Evolutionary conservation across 139 green algal species (phyloP), one percentile per base, ranked within the genome.

Genomic region (Chlorella ohadii): DNA sequence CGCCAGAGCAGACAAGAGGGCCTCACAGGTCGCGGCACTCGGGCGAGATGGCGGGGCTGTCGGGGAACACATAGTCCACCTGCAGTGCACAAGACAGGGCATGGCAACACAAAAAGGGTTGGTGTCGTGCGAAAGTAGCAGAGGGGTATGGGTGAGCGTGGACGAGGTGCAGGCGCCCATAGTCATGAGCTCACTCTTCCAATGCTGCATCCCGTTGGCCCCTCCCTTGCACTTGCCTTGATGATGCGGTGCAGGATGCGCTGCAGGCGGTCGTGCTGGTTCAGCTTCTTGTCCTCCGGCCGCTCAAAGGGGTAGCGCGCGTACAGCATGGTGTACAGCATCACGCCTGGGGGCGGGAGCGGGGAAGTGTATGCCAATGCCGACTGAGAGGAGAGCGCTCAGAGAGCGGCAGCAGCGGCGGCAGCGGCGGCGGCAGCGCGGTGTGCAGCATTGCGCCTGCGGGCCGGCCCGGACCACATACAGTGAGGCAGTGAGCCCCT

Each of bases 251-350:
- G 74, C 59, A 93, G 67, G 33, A 92, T 88, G 39, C 84, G 84
- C 59, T 92, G 85, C 78, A 86, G 81, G 2, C 81, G 51, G 65
- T 83, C 70, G 36, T 84, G 55, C 41, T 79, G 72, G 66, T 72
- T 86, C 19, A 88, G 64, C 65, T 85, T 75, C 82, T 88, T 90
- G 81, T 91, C 88, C 64, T 90, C 88, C 25, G 88, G 81, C 12
- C 88, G 79, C 78, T 93, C 90, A 84, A 93, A 93, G 72, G 90
- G 90, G 89, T 93, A 93, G 44, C 74, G 70, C 47, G 88, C 87
- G 83, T 90, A 93, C n/a, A 98, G 86, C 94, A 98, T 98, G n/a
- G 95, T 93, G 86, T 95, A 98, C 31, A 98, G 90, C 80, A 93
- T 94, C 38, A 98, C 95, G 25, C 91, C 91, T 22, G 84, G 55